Evolutionary conservation across 1,284 basidiomycete species (phyloP), one percentile per base, ranked within the genome.

Genomic region (Rhizopogon parksii): DNA sequence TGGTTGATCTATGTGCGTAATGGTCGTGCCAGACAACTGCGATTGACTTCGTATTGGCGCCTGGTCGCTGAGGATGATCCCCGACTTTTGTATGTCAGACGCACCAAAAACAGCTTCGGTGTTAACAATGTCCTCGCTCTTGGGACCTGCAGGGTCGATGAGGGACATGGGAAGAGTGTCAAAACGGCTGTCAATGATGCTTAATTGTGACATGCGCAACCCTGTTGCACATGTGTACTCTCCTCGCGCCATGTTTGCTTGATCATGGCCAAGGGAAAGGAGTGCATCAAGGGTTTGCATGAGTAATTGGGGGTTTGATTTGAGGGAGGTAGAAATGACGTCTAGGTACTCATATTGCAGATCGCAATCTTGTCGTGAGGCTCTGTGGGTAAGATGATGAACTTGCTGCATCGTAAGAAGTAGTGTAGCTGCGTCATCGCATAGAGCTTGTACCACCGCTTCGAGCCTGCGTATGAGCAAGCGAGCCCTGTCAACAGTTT

Each of bases 151-250:
- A 5, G 65, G 66, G 43, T 71, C 66, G 46, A 65, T 60, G 14
- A 63, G 61, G 36, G 70, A 69, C 60, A 68, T 64, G 15, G 66
- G 66, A 14, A 70, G 70, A 34, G 62, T 67, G 27, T 71, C 71
- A 46, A 79, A 71, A 38, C 74, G 71, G 49, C 69, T 71, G 52
- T 77, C 75, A 55, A 80, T 75, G 55, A 78, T 70, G 60, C 83
- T 84, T 50, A 85, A 67, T 11, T 83, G 79, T 12, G 84, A 85
- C 68, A 81, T 77, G 24, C 85, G 75, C 80, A 83, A 80, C 51
- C 85, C 82, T 49, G 88, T 87, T 2, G 85, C 85, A 4, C 77
- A 80, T 47, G 72, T 79, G 65, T 87, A 87, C 52, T 85, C 82
- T 45, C 77, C 79, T 60, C 80, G 77, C 17, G 80, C 78, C 45